Evolutionary conservation across 306 rosid genomes (phyloP).

Genomic region (Quercus agrifolia): DNA sequence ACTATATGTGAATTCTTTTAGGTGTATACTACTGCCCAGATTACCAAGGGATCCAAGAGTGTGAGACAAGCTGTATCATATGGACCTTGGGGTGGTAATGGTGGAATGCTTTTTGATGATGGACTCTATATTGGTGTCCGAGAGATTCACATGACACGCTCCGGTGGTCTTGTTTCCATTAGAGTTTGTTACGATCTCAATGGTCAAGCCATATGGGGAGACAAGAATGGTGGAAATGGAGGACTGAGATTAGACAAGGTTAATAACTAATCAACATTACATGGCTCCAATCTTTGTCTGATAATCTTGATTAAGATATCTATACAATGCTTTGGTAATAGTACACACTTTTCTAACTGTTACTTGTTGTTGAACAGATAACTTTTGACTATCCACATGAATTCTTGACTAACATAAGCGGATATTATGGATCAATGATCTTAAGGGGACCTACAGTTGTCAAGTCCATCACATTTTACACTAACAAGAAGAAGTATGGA

Average conservation of each 20-base stretch:
- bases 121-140: slow-evolving; percentile 60
- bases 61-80: slow-evolving; percentile 33
- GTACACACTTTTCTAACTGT: neutral
- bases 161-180: slow-evolving; percentile 63
- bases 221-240: slow-evolving; percentile 72
- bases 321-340: too few relatives aligned
- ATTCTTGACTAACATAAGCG: slow-evolving; percentile 75
- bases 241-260: slow-evolving; percentile 81
- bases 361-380: slow-evolving; percentile 40
- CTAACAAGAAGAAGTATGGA: slow-evolving; percentile 55
- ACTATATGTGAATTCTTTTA: neutral
- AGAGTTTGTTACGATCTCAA: slow-evolving; percentile 60
- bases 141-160: slow-evolving; percentile 67
- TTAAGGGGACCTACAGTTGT: slow-evolving; percentile 67
- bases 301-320: too few relatives aligned
- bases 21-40: slow-evolving; percentile 23
- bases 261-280: neutral
- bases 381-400: slow-evolving; percentile 65
- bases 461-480: slow-evolving; percentile 75
- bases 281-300: too few relatives aligned
- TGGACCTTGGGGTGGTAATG: slow-evolving; percentile 89
- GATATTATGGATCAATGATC: slow-evolving; percentile 64
- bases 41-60: slow-evolving; percentile 44
- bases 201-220: slow-evolving; percentile 63
- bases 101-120: slow-evolving; percentile 68